A percentile compares a stretch with the other conserved stretches of the same genome.
These are phyloP conservation scores for Mrakia frigida DNA, from an alignment of 768 basidiomycete genomes.

Conservation along the genomic window DNA sequence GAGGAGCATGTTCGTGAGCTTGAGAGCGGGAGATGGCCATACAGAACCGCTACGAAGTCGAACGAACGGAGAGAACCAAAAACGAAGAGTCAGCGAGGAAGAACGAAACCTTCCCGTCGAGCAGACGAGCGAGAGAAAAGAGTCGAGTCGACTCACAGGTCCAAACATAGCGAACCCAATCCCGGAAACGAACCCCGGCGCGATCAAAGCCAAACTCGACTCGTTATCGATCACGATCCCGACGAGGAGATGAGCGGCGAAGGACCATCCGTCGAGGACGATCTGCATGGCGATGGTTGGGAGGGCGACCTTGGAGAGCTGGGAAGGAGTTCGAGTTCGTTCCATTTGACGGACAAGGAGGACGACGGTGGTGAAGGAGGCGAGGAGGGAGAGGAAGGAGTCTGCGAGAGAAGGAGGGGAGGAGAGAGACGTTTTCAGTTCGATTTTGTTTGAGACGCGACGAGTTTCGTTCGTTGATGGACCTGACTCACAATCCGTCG, in stretches of 20 bases:
- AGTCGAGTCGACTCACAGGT: constrained; percentile 1
- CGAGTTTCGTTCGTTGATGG: too few species aligned
- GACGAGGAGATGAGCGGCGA: constrained; percentile 27
- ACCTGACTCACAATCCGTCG: constrained; percentile 17
- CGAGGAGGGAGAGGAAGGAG: constrained; percentile 10
- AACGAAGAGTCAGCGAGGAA: not conserved
- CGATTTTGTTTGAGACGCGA: too few species aligned
- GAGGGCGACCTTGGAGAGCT: constrained; percentile 19
- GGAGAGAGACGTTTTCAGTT: not conserved
- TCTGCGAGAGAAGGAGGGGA: not conserved
- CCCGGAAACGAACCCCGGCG: constrained; percentile 12
- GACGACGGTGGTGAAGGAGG: not conserved
- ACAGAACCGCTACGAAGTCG: not conserved
- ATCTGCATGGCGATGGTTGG: constrained; percentile 13
- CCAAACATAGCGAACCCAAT: constrained; percentile 20
- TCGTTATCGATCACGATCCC: constrained; percentile 22
- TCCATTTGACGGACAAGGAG: constrained; percentile 26
- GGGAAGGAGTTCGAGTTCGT: constrained; percentile 17
- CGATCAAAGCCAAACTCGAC: constrained; percentile 18
- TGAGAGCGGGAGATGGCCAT: constrained; percentile 11
- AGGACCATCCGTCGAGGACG: constrained; percentile 19
- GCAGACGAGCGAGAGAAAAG: not conserved
- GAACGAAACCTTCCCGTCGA: not conserved
- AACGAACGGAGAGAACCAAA: not conserved
- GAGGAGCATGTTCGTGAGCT: constrained; percentile 1